Evolutionary conservation across 148 eudicot species (phyloP), one percentile per base, ranked within the genome.

Genomic region (Tetragonia tetragonoides): DNA sequence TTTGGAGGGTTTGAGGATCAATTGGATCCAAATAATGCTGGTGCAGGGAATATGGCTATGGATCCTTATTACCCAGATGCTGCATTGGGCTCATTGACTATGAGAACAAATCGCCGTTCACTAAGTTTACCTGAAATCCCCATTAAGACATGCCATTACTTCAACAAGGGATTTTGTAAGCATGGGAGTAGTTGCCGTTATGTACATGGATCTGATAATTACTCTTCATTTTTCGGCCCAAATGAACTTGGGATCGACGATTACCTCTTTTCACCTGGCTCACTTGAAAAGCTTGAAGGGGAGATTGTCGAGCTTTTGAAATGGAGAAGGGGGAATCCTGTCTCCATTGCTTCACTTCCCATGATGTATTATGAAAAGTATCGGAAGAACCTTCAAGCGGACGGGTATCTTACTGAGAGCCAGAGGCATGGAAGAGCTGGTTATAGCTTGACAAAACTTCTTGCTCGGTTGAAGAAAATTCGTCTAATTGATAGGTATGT

Each of bases 181-280:
- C 94, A 95, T 78, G 99, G 96, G 62, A 86, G 73, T 70, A 88
- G 78, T 40, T 95, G 99, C 72, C 84, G 96, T 81, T 95, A 85
- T 77, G 68, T 84, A 37, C 97, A 95, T 70, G 96, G 89, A 15
- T 75, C 79, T 3, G 91, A 87, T 59, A 84, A 72, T 72, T 83
- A 75, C 42, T 71, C 86, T 2, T 82, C 78, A 40, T 17, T 80
- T 46, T 75, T 79, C 72, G 78, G 81, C 81, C 42, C 87, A 24
- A 81, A 83, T 83, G 94, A 91, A 12, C 59, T 72, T 39, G 80
- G 40, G 59, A 73, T 20, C 34, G 91, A 92, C 12, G 94, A 92
- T 73, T 87, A 83, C 39, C 42, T 77, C 16, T 70, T 88, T 56
- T 81, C 86, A 12, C 89, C 87, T 0, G 82, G 87, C 16, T 78